Evolutionary conservation across 2,329 filamentous ascomycete genomes (phyloP).

Genomic region (Phialocephala sp.): DNA sequence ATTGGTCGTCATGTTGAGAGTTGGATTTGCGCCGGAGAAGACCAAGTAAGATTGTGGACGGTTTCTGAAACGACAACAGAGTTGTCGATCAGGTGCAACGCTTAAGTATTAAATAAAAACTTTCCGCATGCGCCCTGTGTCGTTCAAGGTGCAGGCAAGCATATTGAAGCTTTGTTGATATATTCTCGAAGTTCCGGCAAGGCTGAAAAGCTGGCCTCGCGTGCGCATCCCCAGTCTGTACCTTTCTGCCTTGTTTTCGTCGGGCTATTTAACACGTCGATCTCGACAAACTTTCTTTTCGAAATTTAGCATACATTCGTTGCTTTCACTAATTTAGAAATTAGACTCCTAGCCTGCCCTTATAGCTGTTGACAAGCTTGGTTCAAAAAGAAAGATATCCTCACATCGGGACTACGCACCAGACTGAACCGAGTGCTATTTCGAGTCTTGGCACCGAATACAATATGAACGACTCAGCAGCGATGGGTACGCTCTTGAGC

Average conservation of each 20-base stretch:
- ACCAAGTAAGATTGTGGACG: neutral
- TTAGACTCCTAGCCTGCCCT: neutral
- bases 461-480: conserved; percentile 11
- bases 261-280: neutral
- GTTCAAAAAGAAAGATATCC: neutral
- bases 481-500: conserved; percentile 28
- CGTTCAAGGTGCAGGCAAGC: no score
- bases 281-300: neutral
- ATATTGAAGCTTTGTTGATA: conserved; percentile 20
- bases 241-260: conserved; percentile 1
- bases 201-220: conserved; percentile 28
- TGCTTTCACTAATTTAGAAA: neutral
- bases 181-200: conserved; percentile 25
- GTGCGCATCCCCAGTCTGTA: neutral
- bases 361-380: neutral
- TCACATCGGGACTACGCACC: neutral
- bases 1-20: conserved; percentile 70
- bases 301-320: neutral
- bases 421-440: neutral
- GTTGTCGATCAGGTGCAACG: neutral
- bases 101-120: neutral
- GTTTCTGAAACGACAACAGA: neutral
- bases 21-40: conserved; percentile 23
- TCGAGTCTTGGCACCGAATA: neutral
- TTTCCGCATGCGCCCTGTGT: neutral